Evolutionary conservation across 2,329 filamentous ascomycete genomes (phyloP).

Genomic region (Curvularia eragrostidis): DNA sequence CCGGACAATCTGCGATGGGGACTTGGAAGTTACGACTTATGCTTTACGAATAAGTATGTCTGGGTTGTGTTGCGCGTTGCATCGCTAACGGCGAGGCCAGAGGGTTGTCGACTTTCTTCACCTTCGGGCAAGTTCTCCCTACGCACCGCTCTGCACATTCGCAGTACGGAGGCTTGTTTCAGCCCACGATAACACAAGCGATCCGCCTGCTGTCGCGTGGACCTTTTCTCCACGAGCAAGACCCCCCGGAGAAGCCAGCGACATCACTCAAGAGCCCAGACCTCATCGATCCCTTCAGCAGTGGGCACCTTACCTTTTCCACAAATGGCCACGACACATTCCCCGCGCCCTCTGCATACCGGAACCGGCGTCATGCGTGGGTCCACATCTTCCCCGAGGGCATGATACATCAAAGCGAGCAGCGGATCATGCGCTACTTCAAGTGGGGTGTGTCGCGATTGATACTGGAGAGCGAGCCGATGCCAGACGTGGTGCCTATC

Average conservation of each 20-base stretch:
- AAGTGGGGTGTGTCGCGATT: slow-evolving; percentile 95
- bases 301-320: slow-evolving; percentile 63
- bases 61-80: not conserved
- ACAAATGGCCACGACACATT: slow-evolving; percentile 72
- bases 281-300: slow-evolving; percentile 63
- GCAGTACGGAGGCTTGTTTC: slow-evolving; percentile 81
- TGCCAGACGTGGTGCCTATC: slow-evolving; percentile 89
- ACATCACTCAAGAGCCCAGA: slow-evolving; percentile 40
- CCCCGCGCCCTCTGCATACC: slow-evolving; percentile 73
- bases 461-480: slow-evolving; percentile 86
- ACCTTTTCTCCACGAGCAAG: slow-evolving; percentile 52
- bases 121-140: slow-evolving; percentile 85
- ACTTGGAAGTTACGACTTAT: slow-evolving; percentile 93
- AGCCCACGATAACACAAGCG: slow-evolving; percentile 85
- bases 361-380: slow-evolving; percentile 77
- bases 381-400: slow-evolving; percentile 96
- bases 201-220: slow-evolving; percentile 78
- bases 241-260: slow-evolving; percentile 31
- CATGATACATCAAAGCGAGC: slow-evolving; percentile 85
- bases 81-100: slow-evolving; percentile 54
- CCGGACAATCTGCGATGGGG: slow-evolving; percentile 83
- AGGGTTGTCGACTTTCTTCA: slow-evolving; percentile 78
- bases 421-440: slow-evolving; percentile 88
- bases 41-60: slow-evolving; percentile 81
- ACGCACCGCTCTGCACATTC: slow-evolving; percentile 85